A percentile compares a stretch with the other conserved stretches of the same genome.
These are phyloP conservation scores for Neofusicoccum umdonicola DNA, from an alignment of 2,329 filamentous ascomycete genomes.

Conservation along the genomic window DNA sequence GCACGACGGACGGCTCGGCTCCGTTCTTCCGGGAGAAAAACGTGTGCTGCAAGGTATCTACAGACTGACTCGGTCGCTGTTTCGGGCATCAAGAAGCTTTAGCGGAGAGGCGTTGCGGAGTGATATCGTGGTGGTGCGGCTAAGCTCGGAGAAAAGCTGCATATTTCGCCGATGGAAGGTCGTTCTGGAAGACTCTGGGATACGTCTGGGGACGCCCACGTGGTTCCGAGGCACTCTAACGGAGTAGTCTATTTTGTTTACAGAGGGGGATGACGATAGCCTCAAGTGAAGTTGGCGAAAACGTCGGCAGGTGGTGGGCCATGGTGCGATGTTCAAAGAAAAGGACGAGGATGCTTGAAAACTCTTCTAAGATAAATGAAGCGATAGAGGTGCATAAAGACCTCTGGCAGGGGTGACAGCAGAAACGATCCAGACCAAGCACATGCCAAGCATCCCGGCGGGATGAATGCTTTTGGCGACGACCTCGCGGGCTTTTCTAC, in stretches of 20 bases:
- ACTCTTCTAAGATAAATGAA: not conserved
- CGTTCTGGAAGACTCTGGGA: too few species aligned
- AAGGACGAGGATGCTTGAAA: not conserved
- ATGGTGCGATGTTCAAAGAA: not conserved
- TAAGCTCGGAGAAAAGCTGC: too few species aligned
- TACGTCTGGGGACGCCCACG: too few species aligned
- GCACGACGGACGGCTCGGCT: not conserved
- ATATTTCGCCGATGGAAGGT: too few species aligned
- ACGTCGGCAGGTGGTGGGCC: not conserved
- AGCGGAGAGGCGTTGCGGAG: not conserved
- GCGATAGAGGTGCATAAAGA: not conserved
- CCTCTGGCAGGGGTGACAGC: not conserved
- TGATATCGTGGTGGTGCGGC: not conserved
- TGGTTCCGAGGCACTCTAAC: not conserved
- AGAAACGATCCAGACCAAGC: too few species aligned
- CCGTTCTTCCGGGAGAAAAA: not conserved
- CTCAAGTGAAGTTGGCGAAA: not conserved
- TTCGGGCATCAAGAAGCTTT: not conserved
- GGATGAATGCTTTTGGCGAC: too few species aligned
- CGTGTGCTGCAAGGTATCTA: not conserved
- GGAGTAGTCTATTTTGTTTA: not conserved
- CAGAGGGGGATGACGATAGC: not conserved
- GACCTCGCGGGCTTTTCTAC: too few species aligned
- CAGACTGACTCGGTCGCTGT: not conserved
- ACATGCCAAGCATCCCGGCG: too few species aligned